A percentile compares a stretch with the other conserved stretches of the same genome.
Conservation (phyloP, 306 rosid genomes). For the Nissolia schottii region DNA sequence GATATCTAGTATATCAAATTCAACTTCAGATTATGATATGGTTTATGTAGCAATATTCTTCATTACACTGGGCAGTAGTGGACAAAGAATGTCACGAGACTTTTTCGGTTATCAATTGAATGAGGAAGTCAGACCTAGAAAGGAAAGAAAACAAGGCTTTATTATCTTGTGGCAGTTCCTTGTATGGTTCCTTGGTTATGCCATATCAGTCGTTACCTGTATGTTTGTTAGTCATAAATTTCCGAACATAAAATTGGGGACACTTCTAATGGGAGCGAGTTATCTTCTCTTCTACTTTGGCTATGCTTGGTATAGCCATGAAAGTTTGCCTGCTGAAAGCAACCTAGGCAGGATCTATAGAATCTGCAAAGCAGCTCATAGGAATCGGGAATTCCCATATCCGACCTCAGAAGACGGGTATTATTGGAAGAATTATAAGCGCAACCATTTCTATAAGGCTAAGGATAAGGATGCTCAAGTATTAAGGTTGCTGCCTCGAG, state of each 20-base stretch:
- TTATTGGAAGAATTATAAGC: background rate
- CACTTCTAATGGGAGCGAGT: background rate
- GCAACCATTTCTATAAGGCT: background rate
- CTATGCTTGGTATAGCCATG: background rate
- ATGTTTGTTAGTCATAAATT: background rate
- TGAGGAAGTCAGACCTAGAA: background rate
- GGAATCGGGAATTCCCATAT: background rate
- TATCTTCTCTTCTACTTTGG: background rate
- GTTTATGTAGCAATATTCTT: background rate
- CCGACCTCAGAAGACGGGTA: background rate
- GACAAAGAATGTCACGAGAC: background rate
- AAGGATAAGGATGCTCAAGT: background rate
- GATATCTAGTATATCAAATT: background rate
- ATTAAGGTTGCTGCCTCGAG: background rate
- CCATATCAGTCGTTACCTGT: accelerated
- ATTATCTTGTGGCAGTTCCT: background rate
- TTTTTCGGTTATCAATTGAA: background rate
- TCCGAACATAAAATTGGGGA: no score
- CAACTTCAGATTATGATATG: background rate
- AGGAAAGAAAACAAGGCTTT: background rate
- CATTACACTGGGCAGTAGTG: background rate
- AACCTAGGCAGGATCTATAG: background rate
- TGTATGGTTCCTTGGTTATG: background rate
- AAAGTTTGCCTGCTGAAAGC: background rate
- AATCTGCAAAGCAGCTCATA: background rate